Conservation (phyloP, 768 basidiomycete genomes). For the Botryobasidium botryosum region DNA sequence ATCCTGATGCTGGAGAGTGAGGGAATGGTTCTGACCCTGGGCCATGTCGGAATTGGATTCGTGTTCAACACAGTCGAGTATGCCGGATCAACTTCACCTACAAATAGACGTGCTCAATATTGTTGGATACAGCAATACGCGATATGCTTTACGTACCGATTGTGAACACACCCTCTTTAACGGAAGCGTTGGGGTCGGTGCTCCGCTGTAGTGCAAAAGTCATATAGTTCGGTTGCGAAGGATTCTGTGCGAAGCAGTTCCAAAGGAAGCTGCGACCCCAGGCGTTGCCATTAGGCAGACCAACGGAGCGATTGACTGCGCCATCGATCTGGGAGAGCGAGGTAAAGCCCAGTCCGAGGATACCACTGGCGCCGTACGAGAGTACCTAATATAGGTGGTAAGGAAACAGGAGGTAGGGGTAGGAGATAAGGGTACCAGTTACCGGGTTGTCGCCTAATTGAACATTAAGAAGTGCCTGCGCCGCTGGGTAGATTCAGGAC, state of each 20-base stretch:
- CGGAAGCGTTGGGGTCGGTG: slow-evolving; percentile 33
- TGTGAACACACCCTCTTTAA: slow-evolving; percentile 50
- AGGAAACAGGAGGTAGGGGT: not conserved
- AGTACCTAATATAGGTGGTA: not conserved
- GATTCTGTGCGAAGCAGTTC: slow-evolving; percentile 57
- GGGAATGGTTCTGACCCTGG: slow-evolving; percentile 20
- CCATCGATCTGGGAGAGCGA: slow-evolving; percentile 57
- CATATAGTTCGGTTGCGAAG: slow-evolving; percentile 60
- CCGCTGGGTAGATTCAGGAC: slow-evolving; percentile 35
- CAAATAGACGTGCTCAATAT: too few relatives aligned
- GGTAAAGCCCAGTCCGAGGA: slow-evolving; percentile 64
- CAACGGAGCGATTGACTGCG: slow-evolving; percentile 37
- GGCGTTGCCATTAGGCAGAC: too few relatives aligned
- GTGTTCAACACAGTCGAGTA: slow-evolving; percentile 44
- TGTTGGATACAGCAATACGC: too few relatives aligned
- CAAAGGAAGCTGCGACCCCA: slow-evolving; percentile 52
- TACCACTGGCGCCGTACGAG: slow-evolving; percentile 42
- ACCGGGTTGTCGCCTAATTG: not conserved
- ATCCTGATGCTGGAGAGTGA: not conserved
- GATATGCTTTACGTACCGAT: slow-evolving; percentile 39
- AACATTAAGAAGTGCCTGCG: not conserved
- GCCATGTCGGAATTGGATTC: slow-evolving; percentile 56
- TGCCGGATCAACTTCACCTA: slow-evolving; percentile 49
- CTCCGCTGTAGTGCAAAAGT: slow-evolving; percentile 57
- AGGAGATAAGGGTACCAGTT: not conserved